Base-by-base conservation (phyloP, 805 yeast species). In the Candida awuae region DNA sequence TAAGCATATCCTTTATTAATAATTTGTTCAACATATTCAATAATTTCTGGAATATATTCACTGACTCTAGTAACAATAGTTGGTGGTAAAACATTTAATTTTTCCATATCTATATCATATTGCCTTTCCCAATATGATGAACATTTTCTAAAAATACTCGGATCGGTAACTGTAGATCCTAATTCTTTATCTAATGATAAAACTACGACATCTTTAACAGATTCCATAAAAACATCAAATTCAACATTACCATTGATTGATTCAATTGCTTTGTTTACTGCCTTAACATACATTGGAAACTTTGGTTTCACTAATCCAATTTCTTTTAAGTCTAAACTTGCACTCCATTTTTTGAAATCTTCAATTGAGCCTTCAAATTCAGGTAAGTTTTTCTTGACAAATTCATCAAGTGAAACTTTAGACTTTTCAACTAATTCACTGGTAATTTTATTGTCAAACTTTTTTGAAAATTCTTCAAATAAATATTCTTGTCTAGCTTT, bases 1-100 rank as follows among this genome's bases (percentile, higher is more conserved):
- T 88, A 88, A 3, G 90, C 98, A 59, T 70, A 90, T 1, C 95
- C 95, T 51, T 82, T 83, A 3, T 54, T 59, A 31, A 90, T 75
- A 55, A 92, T 88, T 50, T 66, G 68, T 47, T 75, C 71, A 15
- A 92, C 94, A 60, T 78, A 90, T 13, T 63, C 72, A 30, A 90
- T 75, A 59, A 92, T 88, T 54, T 92, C 96, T 2, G 97, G 97
- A 32, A 90, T 79, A 54, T 86, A 90, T 60, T 92, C 98, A 4
- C 95, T 83, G 13, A 92, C 98, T 48, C 98, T 77, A 3, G 98
- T 92, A 20, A 94, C 84, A 21, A 87, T 72, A 3, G 83, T 71
- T 3, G 97, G 82, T 9, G 92, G 82, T 37, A 84, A 65, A 7
- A 92, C 97, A 52, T 88, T 88, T 58, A 92, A 70, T 23, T 70